Conservation (phyloP, 192 early-diverging fungal species). For the Allomyces macrogynus region DNA sequence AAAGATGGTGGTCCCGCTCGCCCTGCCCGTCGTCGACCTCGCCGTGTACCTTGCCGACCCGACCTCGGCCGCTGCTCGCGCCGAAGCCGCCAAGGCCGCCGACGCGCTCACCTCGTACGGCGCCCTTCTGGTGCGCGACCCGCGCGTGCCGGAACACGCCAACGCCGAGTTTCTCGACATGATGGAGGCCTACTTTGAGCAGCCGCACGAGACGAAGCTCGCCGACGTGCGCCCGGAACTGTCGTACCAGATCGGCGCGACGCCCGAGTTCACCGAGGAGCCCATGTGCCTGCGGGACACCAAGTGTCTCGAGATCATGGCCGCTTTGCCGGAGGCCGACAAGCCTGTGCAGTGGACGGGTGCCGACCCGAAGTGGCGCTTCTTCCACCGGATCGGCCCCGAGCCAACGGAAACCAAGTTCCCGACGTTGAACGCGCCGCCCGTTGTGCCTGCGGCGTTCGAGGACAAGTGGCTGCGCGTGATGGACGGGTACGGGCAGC, state of each 20-base stretch:
- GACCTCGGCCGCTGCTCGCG: not conserved
- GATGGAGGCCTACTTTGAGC: conserved; percentile 50
- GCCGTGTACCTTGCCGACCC: not conserved
- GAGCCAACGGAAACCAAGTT: conserved; percentile 31
- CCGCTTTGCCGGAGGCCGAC: conserved; percentile 4
- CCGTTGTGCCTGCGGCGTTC: conserved; percentile 43
- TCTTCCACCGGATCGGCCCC: conserved; percentile 45
- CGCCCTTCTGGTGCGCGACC: conserved; percentile 39
- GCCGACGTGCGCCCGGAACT: conserved; percentile 39
- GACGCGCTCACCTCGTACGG: conserved; percentile 39
- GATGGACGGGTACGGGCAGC: conserved; percentile 45
- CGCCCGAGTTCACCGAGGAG: conserved; percentile 44
- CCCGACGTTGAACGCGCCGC: conserved; percentile 34
- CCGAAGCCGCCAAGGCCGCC: conserved; percentile 21
- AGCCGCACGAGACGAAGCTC: conserved; percentile 35
- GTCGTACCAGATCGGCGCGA: conserved; percentile 33
- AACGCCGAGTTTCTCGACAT: conserved; percentile 31
- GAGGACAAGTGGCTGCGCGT: conserved; percentile 30
- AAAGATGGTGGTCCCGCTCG: not conserved
- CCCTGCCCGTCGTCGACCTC: conserved; percentile 3
- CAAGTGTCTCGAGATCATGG: conserved; percentile 32
- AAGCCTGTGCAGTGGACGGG: conserved; percentile 6
- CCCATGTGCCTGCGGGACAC: conserved; percentile 39
- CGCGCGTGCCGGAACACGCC: conserved; percentile 33
- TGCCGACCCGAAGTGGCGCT: conserved; percentile 52